Conservation (phyloP, 164 flowering plant genomes). For the Chimonanthus salicifolius region DNA sequence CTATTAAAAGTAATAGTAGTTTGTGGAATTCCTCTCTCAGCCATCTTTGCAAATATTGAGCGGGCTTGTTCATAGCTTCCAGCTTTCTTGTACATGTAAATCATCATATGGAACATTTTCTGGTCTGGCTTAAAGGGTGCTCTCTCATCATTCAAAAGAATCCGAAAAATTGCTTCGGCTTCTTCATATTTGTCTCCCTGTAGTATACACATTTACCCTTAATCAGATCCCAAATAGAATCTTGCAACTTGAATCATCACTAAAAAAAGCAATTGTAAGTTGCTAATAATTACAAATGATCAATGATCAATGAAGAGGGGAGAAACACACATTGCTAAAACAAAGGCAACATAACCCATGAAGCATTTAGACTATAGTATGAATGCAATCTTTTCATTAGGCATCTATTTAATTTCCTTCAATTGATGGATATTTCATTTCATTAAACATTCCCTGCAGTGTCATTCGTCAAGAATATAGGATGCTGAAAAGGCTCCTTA, state of each 20-base stretch:
- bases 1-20: conserved; percentile 86
- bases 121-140: conserved; percentile 84
- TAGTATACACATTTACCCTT: conserved; percentile 5
- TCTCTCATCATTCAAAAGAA: conserved; percentile 50
- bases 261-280: no score
- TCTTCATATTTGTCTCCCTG: conserved; percentile 83
- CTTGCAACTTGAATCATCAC: not conserved
- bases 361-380: no score
- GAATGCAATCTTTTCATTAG: no score
- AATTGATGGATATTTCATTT: no score
- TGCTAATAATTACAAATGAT: not conserved
- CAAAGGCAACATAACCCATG: not conserved
- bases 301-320: not conserved
- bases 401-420: no score
- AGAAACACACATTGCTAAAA: not conserved
- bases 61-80: conserved; percentile 83
- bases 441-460: no score
- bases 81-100: conserved; percentile 86
- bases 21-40: conserved; percentile 66
- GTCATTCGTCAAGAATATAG: no score
- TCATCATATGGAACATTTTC: conserved; percentile 98
- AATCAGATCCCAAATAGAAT: conserved; percentile 3
- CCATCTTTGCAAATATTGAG: conserved; percentile 60
- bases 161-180: conserved; percentile 76
- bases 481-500: no score